Base-by-base conservation (phyloP, 129 eudicot species). In the Flaveria bidentis region DNA sequence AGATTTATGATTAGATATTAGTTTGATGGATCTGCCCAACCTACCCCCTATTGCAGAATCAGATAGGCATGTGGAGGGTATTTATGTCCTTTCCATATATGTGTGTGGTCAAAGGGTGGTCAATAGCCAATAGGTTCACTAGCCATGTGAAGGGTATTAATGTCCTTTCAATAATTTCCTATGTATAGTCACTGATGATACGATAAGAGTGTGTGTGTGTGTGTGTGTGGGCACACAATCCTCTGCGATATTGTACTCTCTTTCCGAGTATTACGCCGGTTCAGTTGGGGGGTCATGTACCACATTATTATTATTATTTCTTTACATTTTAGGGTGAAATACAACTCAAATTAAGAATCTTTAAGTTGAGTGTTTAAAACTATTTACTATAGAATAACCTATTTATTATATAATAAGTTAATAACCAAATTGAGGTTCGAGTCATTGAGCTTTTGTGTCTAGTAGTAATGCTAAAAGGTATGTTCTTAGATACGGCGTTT, bases 41-140 rank as follows among this genome's bases (percentile, higher is more conserved):
- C 44, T 50, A 69, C 61, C 72, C 5, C 36, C 5, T 16, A 36
- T 36, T 36, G 5, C 41, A 36, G 41, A 5, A 36, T 52, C 71
- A 63, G 56, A 72, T 72, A 50, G 55, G 73, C 83, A 79, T 79
- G 83, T 64, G 78, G 79, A 79, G 83, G 83, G 83, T 80, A 80
- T 80, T 80, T 80, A 80, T 64, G 83, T 80, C 79, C 78, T 80
- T 73, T 42, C 74, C 69, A 3, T 52, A 39, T 80, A 25, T 13
- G 45, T 73, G 78, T 72, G 55, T 80, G 74, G 83, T 80, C 78
- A 64, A 73, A 47, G 44, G 73, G 83, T 65, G 26, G 83, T 79
- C 74, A 79, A 71, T 28, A 57, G 30, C 18, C 52, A 70, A 70
- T 18, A 68, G 68, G 20, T 77, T 36, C 55, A 49, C 45, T 78